Conservation (phyloP, 2,329 filamentous ascomycete species). For the Penicillium sp. region DNA sequence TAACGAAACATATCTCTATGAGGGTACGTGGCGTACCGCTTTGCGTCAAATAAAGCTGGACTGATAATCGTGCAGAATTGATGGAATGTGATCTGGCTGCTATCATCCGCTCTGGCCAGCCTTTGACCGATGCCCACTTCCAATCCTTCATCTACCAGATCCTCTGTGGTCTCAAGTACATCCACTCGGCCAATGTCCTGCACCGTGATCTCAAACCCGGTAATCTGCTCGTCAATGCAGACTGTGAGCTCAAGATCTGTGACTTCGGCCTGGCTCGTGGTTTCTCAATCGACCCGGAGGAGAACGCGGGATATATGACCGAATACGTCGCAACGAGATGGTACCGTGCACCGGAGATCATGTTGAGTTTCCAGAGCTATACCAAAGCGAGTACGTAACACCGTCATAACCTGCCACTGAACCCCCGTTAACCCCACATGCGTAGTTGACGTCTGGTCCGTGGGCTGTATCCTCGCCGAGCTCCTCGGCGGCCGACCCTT, state of each 20-base stretch:
- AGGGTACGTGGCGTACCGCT: slow-evolving; percentile 60
- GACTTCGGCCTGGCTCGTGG: slow-evolving; percentile 96
- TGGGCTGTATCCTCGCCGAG: slow-evolving; percentile 95
- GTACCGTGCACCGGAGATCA: slow-evolving; percentile 98
- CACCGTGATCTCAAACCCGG: slow-evolving; percentile 97
- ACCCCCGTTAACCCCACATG: slow-evolving; percentile 2
- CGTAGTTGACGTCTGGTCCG: slow-evolving; percentile 96
- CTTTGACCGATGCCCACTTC: slow-evolving; percentile 96
- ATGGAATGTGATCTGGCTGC: slow-evolving; percentile 99
- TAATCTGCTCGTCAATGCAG: slow-evolving; percentile 95
- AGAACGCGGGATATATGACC: slow-evolving; percentile 99
- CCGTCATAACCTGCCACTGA: not conserved
- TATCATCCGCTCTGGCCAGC: slow-evolving; percentile 95
- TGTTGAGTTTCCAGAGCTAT: slow-evolving; percentile 99
- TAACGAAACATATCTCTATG: slow-evolving; percentile 98
- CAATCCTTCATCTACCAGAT: slow-evolving; percentile 99
- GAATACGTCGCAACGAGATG: slow-evolving; percentile 98
- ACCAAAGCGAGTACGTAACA: slow-evolving; percentile 92
- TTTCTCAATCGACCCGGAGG: slow-evolving; percentile 94
- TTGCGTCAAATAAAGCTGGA: not conserved
- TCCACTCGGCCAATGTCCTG: slow-evolving; percentile 96
- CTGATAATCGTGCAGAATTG: slow-evolving; percentile 61
- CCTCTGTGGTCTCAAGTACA: slow-evolving; percentile 96
- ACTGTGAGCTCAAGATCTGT: slow-evolving; percentile 98
- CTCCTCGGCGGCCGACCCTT: slow-evolving; percentile 93